Evolutionary conservation across 176 grass and related monocot genomes (phyloP).

Genomic region (Poa pratensis): DNA sequence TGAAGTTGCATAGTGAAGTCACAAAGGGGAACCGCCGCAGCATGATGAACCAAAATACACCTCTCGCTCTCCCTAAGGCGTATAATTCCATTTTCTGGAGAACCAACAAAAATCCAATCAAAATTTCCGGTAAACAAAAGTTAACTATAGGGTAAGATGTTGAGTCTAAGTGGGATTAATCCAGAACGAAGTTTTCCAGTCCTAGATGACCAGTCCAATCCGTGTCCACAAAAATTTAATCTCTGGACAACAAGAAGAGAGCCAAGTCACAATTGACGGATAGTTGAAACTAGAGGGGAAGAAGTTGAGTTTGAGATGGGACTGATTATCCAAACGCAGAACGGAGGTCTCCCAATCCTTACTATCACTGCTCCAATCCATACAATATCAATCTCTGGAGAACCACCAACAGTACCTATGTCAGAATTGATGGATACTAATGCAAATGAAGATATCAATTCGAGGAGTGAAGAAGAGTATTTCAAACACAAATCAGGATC

Average conservation of each 20-base stretch:
- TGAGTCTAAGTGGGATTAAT: conserved; percentile 22
- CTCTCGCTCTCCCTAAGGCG: background rate
- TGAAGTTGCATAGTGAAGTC: background rate
- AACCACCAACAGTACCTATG: background rate
- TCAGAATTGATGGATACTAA: background rate
- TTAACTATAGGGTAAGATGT: background rate
- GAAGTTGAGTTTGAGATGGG: background rate
- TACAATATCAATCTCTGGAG: conserved; percentile 1
- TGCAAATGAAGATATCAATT: background rate
- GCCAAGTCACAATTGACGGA: background rate
- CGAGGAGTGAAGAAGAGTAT: background rate
- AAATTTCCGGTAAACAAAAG: background rate
- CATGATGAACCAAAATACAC: background rate
- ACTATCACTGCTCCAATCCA: background rate
- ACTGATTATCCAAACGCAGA: conserved; percentile 17
- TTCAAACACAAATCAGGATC: background rate
- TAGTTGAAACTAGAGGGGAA: background rate
- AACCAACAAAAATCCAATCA: background rate
- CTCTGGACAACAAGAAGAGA: conserved; percentile 5
- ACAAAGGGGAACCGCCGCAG: background rate
- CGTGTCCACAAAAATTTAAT: background rate
- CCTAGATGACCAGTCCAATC: background rate
- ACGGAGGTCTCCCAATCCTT: background rate
- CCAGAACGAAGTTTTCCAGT: conserved; percentile 4
- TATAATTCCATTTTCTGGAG: conserved; percentile 28